Evolutionary conservation across 352 stramenopile genomes (phyloP).

Genomic region (Phytophthora sansomeana): DNA sequence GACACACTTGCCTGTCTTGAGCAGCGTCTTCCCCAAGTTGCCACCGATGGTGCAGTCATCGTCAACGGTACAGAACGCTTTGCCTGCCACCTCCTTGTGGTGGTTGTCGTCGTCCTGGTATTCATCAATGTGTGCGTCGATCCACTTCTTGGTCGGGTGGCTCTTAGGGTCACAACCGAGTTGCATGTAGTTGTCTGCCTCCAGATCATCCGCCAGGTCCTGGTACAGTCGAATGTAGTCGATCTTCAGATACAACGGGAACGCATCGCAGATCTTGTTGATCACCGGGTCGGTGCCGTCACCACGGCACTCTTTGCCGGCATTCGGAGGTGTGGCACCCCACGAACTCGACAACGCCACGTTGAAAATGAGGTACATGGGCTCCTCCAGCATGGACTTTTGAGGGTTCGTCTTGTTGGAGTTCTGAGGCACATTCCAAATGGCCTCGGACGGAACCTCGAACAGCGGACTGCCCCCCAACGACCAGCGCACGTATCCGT

Average conservation of each 20-base stretch:
- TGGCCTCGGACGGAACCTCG: conserved; percentile 54
- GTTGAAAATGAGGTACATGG: conserved; percentile 94
- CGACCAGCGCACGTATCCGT: conserved; percentile 56
- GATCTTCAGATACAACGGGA: conserved; percentile 79
- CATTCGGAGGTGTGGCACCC: conserved; percentile 70
- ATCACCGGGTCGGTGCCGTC: conserved; percentile 45
- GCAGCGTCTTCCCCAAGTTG: conserved; percentile 29
- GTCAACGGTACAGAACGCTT: conserved; percentile 47
- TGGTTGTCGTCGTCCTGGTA: conserved; percentile 67
- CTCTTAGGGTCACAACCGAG: conserved; percentile 58
- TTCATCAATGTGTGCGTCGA: conserved; percentile 66
- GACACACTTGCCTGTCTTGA: conserved; percentile 61
- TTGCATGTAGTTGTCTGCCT: conserved; percentile 60
- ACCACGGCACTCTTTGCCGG: conserved; percentile 56
- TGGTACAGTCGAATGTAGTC: conserved; percentile 49
- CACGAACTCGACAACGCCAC: conserved; percentile 93
- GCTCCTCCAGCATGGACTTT: conserved; percentile 87
- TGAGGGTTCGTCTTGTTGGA: conserved; percentile 51
- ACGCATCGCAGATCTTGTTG: conserved; percentile 67
- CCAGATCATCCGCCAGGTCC: conserved; percentile 41
- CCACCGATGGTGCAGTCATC: conserved; percentile 67
- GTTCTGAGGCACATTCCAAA: conserved; percentile 62
- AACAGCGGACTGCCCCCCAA: conserved; percentile 72
- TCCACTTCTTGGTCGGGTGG: conserved; percentile 70
- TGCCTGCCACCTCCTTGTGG: conserved; percentile 47